Conservation (phyloP, 208 protist species). For the Leptomonas pyrrhocoris region DNA sequence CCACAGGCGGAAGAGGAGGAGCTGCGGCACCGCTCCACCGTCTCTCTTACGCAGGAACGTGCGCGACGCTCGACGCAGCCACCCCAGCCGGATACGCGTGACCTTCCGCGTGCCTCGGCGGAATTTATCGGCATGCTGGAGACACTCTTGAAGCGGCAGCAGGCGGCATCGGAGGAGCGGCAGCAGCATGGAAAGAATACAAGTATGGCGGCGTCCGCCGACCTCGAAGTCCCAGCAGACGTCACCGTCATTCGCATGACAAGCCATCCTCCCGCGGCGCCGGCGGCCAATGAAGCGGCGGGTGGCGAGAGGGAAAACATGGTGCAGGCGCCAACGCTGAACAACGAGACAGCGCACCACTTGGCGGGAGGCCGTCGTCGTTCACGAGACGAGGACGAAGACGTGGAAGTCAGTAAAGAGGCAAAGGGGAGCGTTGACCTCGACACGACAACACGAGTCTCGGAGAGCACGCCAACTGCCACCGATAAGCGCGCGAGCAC, state of each 20-base stretch:
- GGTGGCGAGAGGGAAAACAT: background rate
- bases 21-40: background rate
- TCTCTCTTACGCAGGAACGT: constrained; percentile 2
- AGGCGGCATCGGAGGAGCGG: background rate
- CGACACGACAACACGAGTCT: background rate
- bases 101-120: constrained; percentile 41
- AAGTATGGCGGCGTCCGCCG: background rate
- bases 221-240: background rate
- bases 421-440: too few relatives aligned
- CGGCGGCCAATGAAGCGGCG: background rate
- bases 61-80: constrained; percentile 11
- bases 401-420: background rate
- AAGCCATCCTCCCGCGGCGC: background rate
- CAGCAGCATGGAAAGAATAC: background rate
- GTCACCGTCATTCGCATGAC: constrained; percentile 3
- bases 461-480: background rate
- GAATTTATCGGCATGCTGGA: constrained; percentile 47
- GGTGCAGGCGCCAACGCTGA: background rate
- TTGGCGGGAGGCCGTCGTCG: constrained; percentile 21
- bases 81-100: background rate
- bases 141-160: constrained; percentile 23
- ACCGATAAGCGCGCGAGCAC: background rate
- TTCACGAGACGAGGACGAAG: constrained; percentile 6
- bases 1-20: background rate
- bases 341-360: background rate